These are phyloP conservation scores for Neopestalotiopsis rosae DNA, from an alignment of 2,329 filamentous ascomycete genomes.

Conservation along the genomic window DNA sequence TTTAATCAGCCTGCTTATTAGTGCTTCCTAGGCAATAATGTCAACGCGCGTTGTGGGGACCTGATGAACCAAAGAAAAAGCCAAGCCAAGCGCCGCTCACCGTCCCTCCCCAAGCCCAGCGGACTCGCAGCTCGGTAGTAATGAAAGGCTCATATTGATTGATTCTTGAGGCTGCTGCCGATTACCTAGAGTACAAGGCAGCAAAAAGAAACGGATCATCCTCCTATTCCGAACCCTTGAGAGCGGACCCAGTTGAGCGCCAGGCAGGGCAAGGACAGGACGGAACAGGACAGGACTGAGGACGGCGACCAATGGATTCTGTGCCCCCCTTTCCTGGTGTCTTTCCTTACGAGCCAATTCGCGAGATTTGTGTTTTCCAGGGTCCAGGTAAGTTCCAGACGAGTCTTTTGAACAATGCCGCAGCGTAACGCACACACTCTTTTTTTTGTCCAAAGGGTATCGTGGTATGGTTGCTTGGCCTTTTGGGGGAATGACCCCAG, in stretches of 20 bases:
- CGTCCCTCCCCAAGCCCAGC: neutral
- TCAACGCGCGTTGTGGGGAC: conserved; percentile 8
- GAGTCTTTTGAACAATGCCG: neutral
- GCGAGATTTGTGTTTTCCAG: conserved; percentile 1
- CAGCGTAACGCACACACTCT: neutral
- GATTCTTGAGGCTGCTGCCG: neutral
- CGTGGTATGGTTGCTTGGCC: neutral
- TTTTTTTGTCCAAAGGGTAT: neutral
- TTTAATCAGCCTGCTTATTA: conserved; percentile 14
- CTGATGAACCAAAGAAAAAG: neutral
- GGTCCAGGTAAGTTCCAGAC: neutral
- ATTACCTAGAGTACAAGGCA: neutral
- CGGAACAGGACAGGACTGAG: no score
- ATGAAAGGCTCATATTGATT: neutral
- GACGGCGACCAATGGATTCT: no score
- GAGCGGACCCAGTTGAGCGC: neutral
- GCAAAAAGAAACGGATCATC: neutral
- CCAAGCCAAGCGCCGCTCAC: neutral
- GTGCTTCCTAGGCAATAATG: conserved; percentile 2
- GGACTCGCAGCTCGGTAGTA: conserved; percentile 3
- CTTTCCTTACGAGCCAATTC: neutral
- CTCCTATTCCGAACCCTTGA: conserved; percentile 12
- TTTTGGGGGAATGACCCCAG: neutral
- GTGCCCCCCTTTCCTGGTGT: no score
- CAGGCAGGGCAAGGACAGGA: no score